A percentile compares a stretch with the other conserved stretches of the same genome.
phyloP scores from a whole-genome alignment of 129 eudicot genomes.

The Arctium minus region DNA sequence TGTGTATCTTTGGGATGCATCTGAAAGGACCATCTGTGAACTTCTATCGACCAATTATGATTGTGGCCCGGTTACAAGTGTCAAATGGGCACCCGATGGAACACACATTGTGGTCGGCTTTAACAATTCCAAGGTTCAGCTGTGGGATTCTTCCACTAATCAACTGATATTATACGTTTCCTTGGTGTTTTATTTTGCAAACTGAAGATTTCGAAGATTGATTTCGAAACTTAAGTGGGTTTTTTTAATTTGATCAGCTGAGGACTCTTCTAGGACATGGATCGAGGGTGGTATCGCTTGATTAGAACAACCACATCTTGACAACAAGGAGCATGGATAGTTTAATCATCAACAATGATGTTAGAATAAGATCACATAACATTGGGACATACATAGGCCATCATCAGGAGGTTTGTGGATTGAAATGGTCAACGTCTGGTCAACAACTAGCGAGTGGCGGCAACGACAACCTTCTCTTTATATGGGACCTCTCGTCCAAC shows the following conservation, averaged over 20 bases:
- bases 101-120: slow-evolving; percentile 55
- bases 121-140: slow-evolving; percentile 47
- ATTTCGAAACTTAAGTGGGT: not conserved
- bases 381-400: slow-evolving; percentile 54
- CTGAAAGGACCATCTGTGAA: slow-evolving; percentile 39
- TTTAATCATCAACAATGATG: slow-evolving; percentile 56
- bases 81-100: slow-evolving; percentile 66
- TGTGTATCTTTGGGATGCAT: slow-evolving; percentile 62
- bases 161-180: slow-evolving; percentile 31
- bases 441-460: slow-evolving; percentile 78
- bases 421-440: slow-evolving; percentile 72
- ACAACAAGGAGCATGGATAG: slow-evolving; percentile 59
- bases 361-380: slow-evolving; percentile 39
- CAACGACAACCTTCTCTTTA: slow-evolving; percentile 52
- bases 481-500: slow-evolving; percentile 44
- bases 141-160: slow-evolving; percentile 51
- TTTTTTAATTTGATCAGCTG: slow-evolving; percentile 24
- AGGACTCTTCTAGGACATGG: slow-evolving; percentile 47
- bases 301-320: slow-evolving; percentile 64
- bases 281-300: slow-evolving; percentile 48
- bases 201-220: not conserved
- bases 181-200: not conserved
- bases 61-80: slow-evolving; percentile 59
- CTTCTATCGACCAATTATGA: slow-evolving; percentile 44
- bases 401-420: slow-evolving; percentile 61